These are phyloP conservation scores for Medakamo hakoo DNA, from an alignment of 139 green algal species.

Conservation along the genomic window DNA sequence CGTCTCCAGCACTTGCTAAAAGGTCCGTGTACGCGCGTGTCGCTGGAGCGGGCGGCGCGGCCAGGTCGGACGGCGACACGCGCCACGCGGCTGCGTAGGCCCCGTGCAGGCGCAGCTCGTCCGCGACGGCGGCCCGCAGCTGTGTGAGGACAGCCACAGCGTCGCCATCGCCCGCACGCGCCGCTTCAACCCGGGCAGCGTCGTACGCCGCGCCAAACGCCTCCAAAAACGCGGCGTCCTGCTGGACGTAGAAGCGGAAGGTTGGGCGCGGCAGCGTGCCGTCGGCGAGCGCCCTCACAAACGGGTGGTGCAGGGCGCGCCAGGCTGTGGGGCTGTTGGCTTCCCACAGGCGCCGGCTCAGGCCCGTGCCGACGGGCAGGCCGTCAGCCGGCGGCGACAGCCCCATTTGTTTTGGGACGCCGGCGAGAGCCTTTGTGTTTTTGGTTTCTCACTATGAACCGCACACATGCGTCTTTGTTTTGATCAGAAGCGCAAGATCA, in stretches of 20 bases:
- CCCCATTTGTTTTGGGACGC: too few species aligned
- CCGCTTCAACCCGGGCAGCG: slow-evolving; percentile 21
- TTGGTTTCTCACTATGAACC: not conserved
- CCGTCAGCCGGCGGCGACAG: not conserved
- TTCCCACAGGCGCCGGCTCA: slow-evolving; percentile 25
- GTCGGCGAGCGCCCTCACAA: slow-evolving; percentile 26
- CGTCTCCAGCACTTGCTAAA: slow-evolving; percentile 31
- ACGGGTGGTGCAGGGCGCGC: slow-evolving; percentile 31
- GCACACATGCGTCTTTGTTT: not conserved
- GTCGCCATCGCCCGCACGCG: not conserved
- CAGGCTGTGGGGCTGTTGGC: slow-evolving; percentile 8
- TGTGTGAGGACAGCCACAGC: not conserved
- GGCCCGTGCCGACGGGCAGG: slow-evolving; percentile 1
- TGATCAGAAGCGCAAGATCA: too few species aligned
- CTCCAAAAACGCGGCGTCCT: slow-evolving; percentile 44
- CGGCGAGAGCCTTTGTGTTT: not conserved
- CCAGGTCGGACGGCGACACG: slow-evolving; percentile 20
- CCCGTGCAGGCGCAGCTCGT: slow-evolving; percentile 47
- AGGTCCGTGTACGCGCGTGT: slow-evolving; percentile 46
- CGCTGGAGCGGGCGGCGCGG: slow-evolving; percentile 16
- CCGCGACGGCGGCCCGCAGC: slow-evolving; percentile 30
- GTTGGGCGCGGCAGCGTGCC: slow-evolving; percentile 24
- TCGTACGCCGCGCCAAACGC: slow-evolving; percentile 43
- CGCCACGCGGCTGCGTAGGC: slow-evolving; percentile 37
- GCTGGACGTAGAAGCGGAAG: slow-evolving; percentile 37